Base-by-base conservation (phyloP, 2,329 filamentous ascomycete genomes). In the Phaeomoniella chlamydospora region DNA sequence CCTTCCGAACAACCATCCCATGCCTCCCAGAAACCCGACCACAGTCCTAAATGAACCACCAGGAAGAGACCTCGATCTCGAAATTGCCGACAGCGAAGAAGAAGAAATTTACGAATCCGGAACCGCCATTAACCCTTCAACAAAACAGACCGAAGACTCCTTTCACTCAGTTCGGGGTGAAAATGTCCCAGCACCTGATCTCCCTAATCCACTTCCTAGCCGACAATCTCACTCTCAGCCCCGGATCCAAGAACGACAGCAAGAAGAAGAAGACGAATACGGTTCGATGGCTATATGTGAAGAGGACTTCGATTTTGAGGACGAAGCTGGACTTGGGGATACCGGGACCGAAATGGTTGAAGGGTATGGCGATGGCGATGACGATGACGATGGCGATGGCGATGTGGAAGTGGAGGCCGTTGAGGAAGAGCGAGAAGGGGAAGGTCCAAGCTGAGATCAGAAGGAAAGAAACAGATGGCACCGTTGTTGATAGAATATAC, bases 81-180 rank as follows among this genome's bases (percentile, higher is more conserved):
- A 22, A 18, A 19, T 13, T 18, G 11, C 14, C 39, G 26, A 39
- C 26, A 10, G 15, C 4, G 18, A 26, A 37, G 26, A 48, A 45
- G 40, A 40, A 29, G 37, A 43, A 12, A 18, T 47, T 18, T 34
- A 34, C 19, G 43, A 37, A n/a, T 26, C 22, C 22, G 22, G 9
- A 6, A n/a, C 22, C 22, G n/a, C 22, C 22, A 26, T 26, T n/a
- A 6, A 26, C n/a, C n/a, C 22, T 26, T n/a, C 22, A n/a, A 26
- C 22, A 9, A 9, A 6, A 6, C 6, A 26, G 22, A 26, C 22
- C 22, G n/a, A 26, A 9, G 22, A n/a, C 9, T 26, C 22, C 9
- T 26, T n/a, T 26, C 22, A 26, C 6, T 6, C 6, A 26, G 22
- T n/a, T 26, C n/a, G 22, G 22, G 9, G 22, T 6, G 9, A 26